These are phyloP conservation scores for Moniliella sp. DNA, from an alignment of 1,284 basidiomycete genomes.

Conservation along the genomic window DNA sequence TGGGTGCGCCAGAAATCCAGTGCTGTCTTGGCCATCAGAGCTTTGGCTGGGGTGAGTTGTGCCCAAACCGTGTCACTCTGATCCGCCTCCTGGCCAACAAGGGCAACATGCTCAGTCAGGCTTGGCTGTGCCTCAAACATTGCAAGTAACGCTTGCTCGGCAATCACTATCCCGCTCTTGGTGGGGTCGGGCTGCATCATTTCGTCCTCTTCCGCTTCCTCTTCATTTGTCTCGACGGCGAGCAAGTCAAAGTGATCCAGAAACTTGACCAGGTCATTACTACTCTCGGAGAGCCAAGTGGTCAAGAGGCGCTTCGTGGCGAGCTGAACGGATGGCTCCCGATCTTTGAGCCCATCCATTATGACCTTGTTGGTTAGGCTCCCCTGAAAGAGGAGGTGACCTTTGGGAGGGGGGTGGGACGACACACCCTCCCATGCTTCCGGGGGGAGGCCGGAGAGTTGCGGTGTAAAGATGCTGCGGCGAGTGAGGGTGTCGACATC, in stretches of 20 bases:
- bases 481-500: constrained; percentile 66
- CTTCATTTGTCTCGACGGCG: no score
- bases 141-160: constrained; percentile 46
- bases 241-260: constrained; percentile 47
- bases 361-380: constrained; percentile 16
- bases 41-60: constrained; percentile 54
- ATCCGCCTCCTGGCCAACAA: no score
- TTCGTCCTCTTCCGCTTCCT: no score
- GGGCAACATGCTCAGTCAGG: constrained; percentile 47
- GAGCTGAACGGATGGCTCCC: constrained; percentile 58
- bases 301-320: constrained; percentile 46
- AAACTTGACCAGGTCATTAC: constrained; percentile 34
- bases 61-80: constrained; percentile 64
- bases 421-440: no score
- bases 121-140: constrained; percentile 46
- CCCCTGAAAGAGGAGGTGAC: no score
- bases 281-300: constrained; percentile 20
- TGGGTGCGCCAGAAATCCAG: constrained; percentile 20
- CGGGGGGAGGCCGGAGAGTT: constrained; percentile 5
- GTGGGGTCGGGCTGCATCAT: no score
- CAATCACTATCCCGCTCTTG: constrained; percentile 38
- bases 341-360: constrained; percentile 58
- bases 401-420: not conserved
- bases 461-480: constrained; percentile 53
- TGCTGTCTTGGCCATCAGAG: constrained; percentile 44